phyloP scores from a whole-genome alignment of 2,329 filamentous ascomycete genomes.

The Clonostachys byssicola region DNA sequence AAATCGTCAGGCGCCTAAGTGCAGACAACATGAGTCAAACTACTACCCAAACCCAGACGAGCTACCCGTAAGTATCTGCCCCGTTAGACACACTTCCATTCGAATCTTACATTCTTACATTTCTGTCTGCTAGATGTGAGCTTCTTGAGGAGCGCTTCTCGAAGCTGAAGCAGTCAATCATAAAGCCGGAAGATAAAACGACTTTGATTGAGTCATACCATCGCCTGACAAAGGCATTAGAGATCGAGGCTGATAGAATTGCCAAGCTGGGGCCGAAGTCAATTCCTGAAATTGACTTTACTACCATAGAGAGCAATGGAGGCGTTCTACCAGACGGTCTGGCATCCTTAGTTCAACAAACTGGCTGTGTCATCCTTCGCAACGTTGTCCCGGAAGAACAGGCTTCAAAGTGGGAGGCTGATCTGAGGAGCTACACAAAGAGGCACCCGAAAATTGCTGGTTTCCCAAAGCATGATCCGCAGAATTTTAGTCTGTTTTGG shows the following conservation, averaged over 20 bases:
- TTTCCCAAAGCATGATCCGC: constrained; percentile 62
- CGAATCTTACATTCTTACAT: too few species aligned
- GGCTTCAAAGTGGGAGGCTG: constrained; percentile 11
- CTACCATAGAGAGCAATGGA: constrained; percentile 5
- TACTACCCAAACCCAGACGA: background rate
- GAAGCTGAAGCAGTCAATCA: constrained; percentile 9
- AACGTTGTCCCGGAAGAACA: constrained; percentile 12
- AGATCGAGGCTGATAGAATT: constrained; percentile 6
- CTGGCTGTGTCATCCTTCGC: constrained; percentile 12
- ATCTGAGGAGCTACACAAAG: constrained; percentile 10
- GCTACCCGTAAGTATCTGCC: background rate
- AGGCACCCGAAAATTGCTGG: constrained; percentile 7
- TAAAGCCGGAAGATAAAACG: constrained; percentile 7
- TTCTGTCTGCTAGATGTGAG: constrained; percentile 4
- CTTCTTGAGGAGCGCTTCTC: constrained; percentile 10
- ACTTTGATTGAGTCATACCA: constrained; percentile 8
- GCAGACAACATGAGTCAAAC: background rate
- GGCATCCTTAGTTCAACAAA: constrained; percentile 1
- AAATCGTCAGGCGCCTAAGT: too few species aligned
- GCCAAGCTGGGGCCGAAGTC: constrained; percentile 3
- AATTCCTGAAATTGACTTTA: constrained; percentile 10
- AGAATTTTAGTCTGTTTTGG: constrained; percentile 77
- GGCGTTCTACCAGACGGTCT: constrained; percentile 5
- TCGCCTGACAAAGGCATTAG: constrained; percentile 5
- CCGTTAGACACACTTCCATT: too few species aligned